A percentile compares a stretch with the other conserved stretches of the same genome.
phyloP scores from a whole-genome alignment of 345 rosid species.

The Eucalyptus curtisii region DNA sequence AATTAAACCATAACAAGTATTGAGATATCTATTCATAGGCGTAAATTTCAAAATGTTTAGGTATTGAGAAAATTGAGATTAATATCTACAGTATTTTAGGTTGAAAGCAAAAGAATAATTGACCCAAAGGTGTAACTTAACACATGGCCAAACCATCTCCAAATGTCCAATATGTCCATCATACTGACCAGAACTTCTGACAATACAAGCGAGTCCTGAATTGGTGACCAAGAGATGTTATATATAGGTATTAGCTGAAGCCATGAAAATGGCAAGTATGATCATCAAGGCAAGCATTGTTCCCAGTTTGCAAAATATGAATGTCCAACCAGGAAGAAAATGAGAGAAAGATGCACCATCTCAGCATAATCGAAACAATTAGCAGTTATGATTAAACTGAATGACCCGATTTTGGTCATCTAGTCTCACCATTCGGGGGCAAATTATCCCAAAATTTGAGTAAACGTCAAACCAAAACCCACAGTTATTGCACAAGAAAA shows the following conservation, averaged over 20 bases:
- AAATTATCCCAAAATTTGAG: background rate
- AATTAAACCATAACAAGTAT: no score
- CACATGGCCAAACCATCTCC: background rate
- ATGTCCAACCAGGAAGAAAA: no score
- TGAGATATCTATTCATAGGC: no score
- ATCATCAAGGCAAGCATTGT: background rate
- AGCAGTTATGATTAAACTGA: background rate
- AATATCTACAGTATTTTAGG: background rate
- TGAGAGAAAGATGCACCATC: no score
- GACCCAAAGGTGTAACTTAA: background rate
- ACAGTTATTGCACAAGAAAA: background rate
- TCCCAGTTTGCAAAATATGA: background rate
- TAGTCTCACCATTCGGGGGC: background rate
- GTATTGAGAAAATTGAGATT: no score
- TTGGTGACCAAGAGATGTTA: background rate
- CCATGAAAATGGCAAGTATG: background rate
- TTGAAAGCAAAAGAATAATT: background rate
- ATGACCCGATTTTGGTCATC: background rate
- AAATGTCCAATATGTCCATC: background rate
- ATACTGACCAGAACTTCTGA: background rate
- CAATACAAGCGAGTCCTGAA: background rate
- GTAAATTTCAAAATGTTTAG: no score
- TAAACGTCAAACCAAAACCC: background rate
- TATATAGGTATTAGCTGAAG: background rate
- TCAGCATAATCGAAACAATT: background rate